Evolutionary conservation across 306 rosid species (phyloP), one percentile per base, ranked within the genome.

Genomic region (Lagenaria siceraria): DNA sequence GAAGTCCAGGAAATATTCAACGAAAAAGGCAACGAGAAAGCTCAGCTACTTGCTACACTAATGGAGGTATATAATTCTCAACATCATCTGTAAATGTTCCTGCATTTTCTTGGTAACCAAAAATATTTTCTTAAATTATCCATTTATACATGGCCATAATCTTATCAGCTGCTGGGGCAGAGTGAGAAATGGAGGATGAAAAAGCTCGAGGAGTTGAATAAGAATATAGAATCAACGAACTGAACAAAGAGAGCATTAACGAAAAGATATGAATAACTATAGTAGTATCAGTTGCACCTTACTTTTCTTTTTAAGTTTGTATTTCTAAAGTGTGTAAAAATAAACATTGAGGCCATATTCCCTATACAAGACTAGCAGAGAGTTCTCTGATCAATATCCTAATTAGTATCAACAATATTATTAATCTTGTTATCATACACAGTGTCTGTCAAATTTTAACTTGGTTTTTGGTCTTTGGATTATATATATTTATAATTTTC

Each of bases 131-230:
- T 36, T 5, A 13, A 33, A 13, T 29, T 36, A 9, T 53, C 60
- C 48, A 74, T 74, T 51, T 13, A 38, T 1, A 51, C 14, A 73
- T 53, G 77, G 53, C 5, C 29, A 78, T 78, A 61, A 79, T 73
- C 46, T 81, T 62, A 63, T 74, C 84, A 95, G 97, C 78, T 92
- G 78, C 72, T 92, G 84, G 75, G 84, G 7, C 96, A 90, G 87
- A 92, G 97, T 85, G 99, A 95, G 80, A 85, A 80, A 80, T 58
- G 81, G 84, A 90, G 97, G 86, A 85, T 87, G 93, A 87, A 83
- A 78, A 92, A 92, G 84, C 84, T 95, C 55, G 96, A 90, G 85
- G 96, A 92, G 86, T 88, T 92, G 63, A 86, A 87, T 87, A 92
- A 85, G 87, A 87, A 59, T 56, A 68, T 88, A 42, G 90, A 89